phyloP scores from a whole-genome alignment of 2,329 filamentous ascomycete species.

The Didymella exigua region DNA sequence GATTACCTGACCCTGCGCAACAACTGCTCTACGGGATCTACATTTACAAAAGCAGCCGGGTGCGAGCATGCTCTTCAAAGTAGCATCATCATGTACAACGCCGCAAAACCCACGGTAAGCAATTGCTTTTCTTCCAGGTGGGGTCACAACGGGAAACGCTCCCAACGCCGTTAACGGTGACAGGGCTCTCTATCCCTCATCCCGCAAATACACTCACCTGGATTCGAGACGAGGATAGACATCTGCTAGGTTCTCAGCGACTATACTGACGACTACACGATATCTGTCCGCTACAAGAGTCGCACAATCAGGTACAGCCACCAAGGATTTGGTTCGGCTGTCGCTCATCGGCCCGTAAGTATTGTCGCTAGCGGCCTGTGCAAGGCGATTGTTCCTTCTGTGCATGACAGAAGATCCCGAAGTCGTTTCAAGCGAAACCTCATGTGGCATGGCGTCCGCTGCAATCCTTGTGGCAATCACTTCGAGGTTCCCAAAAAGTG shows the following conservation, averaged over 20 bases:
- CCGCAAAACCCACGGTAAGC: background rate
- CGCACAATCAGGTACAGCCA: background rate
- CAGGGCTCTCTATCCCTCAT: background rate
- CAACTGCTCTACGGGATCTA: background rate
- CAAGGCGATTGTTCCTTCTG: background rate
- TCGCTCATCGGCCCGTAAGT: background rate
- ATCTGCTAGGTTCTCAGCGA: background rate
- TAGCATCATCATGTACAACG: background rate
- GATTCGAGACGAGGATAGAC: background rate
- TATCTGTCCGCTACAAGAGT: background rate
- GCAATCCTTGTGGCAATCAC: conserved; percentile 4
- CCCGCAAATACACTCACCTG: background rate
- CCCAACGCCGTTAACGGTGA: background rate
- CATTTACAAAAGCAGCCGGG: background rate
- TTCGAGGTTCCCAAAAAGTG: background rate
- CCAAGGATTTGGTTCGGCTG: background rate
- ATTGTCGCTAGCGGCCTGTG: background rate
- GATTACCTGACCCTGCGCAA: background rate
- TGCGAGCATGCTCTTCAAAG: background rate
- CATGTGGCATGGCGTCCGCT: background rate
- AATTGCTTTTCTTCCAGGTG: conserved; percentile 9
- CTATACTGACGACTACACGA: background rate
- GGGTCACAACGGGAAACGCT: background rate
- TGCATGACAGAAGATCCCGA: background rate
- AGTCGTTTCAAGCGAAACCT: conserved; percentile 7